Base-by-base conservation (phyloP, 768 basidiomycete genomes). In the Obba rivulosa region DNA sequence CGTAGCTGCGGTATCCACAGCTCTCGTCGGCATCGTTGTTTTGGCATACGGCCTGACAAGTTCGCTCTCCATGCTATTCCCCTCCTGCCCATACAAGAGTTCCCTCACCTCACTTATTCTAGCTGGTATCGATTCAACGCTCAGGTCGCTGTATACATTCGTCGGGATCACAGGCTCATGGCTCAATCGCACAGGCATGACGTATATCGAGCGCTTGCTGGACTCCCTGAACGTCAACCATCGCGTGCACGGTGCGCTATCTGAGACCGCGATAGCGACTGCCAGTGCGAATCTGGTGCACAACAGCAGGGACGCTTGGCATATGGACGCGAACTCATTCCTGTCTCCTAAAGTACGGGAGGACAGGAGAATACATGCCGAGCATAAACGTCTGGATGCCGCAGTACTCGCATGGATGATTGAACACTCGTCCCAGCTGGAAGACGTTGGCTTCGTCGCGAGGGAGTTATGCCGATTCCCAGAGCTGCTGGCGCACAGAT, bases 21-120 rank as follows among this genome's bases (percentile, higher is more conserved):
- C 38, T 8, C 36, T 44, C 9, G 49, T 57, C 4, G 42, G 34
- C 3, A 2, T 49, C 20, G 56, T 52, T 36, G 53, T 46, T 10
- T 8, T 49, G 1, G 24, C 48, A 31, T 62, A 60, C 49, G 3
- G 55, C 22, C 28, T 40, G 11, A 47, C 55, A 16, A 50, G 53
- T 21, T 37, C 51, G 22, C 43, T 60, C 21, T 50, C 59, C 21
- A 44, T 48, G 23, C 5, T 57, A 31, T 45, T 34, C 14, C 48
- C 41, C 34, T 21, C 43, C 17, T 58, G 47, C 31, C 59, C 59
- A n/a, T 60, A 54, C 47, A 43, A 43, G 17, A 60, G 57, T 5
- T 54, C 58, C 0, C 20, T 54, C 7, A 31, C 28, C 3, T 28
- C 31, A 11, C 20, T 46, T 28, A 35, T 37, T 9, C 45, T 31